These are phyloP conservation scores for Alnus glutinosa DNA, from an alignment of 306 rosid genomes.

Conservation along the genomic window DNA sequence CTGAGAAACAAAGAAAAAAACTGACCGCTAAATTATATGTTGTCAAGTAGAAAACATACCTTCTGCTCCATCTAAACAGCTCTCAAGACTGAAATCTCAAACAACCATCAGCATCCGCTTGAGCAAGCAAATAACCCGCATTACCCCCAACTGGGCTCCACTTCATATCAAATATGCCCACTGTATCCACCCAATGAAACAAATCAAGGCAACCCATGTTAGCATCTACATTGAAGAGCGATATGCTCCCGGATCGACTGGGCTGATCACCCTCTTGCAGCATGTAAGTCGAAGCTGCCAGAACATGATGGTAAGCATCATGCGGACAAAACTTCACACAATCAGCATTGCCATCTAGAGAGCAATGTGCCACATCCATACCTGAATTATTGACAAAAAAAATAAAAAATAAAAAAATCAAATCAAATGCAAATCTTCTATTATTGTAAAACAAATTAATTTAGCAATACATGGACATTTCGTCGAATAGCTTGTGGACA, in stretches of 20 bases:
- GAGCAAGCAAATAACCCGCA: constrained; percentile 58
- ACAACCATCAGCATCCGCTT: constrained; percentile 84
- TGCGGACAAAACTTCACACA: constrained; percentile 88
- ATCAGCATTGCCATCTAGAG: constrained; percentile 83
- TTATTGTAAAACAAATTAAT: background rate
- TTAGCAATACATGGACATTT: constrained; percentile 23
- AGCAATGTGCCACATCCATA: constrained; percentile 80
- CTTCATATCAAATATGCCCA: constrained; percentile 81
- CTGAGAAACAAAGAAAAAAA: background rate
- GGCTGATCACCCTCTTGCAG: constrained; percentile 72
- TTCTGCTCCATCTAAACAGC: constrained; percentile 39
- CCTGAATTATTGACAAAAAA: constrained; percentile 10
- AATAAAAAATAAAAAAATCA: no score
- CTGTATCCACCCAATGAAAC: constrained; percentile 48
- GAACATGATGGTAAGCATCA: constrained; percentile 45
- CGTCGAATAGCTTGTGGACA: constrained; percentile 30
- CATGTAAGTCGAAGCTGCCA: constrained; percentile 83
- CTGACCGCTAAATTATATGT: background rate
- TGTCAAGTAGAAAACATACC: constrained; percentile 40
- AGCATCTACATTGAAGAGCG: constrained; percentile 53
- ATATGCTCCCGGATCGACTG: constrained; percentile 71
- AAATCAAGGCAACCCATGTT: constrained; percentile 42
- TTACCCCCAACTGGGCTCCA: constrained; percentile 64
- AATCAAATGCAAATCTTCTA: background rate
- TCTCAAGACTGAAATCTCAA: constrained; percentile 60